These are phyloP conservation scores for Calonectria pteridis DNA, from an alignment of 2,329 filamentous ascomycete species.

Conservation along the genomic window DNA sequence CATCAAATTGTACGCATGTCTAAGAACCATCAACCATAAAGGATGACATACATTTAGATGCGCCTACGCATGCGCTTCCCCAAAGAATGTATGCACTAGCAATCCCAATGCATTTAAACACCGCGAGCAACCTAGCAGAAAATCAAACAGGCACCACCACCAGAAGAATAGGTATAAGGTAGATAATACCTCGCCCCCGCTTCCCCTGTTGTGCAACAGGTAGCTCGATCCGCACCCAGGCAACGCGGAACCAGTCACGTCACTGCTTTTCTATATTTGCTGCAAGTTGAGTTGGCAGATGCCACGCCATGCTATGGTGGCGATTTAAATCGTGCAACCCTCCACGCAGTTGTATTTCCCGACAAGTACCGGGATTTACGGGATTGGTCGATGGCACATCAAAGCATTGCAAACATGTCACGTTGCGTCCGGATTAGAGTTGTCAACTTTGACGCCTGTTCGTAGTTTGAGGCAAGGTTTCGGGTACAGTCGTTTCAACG, in stretches of 20 bases:
- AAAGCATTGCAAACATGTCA: constrained; percentile 2
- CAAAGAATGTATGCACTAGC: neutral
- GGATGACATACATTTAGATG: neutral
- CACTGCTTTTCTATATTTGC: neutral
- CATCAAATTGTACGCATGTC: neutral
- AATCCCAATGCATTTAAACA: neutral
- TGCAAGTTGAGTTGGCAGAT: constrained; percentile 33
- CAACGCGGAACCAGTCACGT: neutral
- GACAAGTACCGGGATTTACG: constrained; percentile 5
- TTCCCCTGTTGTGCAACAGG: neutral
- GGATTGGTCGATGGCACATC: neutral
- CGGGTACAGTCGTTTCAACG: neutral
- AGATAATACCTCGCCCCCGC: neutral
- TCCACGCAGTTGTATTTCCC: constrained; percentile 20
- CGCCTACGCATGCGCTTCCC: neutral
- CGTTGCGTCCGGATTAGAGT: constrained; percentile 7
- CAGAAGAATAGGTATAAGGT: neutral
- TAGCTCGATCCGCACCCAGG: neutral
- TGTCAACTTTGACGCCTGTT: neutral
- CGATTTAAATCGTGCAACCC: constrained; percentile 15
- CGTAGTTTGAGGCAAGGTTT: neutral
- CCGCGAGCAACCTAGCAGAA: neutral
- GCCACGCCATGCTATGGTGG: constrained; percentile 16
- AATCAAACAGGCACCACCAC: neutral
- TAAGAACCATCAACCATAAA: neutral